Base-by-base conservation (phyloP, 768 basidiomycete species). In the Dioszegia hungarica region DNA sequence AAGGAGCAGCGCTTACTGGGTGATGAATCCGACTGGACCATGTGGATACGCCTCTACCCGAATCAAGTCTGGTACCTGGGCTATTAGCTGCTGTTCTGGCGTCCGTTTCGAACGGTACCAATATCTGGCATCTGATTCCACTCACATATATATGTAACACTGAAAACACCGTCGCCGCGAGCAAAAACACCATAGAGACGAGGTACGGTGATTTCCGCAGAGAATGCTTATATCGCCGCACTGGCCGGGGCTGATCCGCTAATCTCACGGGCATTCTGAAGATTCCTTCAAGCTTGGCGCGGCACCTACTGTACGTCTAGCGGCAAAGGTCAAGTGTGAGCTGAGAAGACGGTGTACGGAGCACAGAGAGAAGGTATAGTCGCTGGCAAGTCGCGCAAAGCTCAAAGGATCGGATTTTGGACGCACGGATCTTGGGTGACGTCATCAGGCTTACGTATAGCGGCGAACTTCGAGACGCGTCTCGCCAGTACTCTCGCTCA, bases 1-100 rank as follows among this genome's bases (percentile, higher is more conserved):
- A n/a, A n/a, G n/a, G n/a, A n/a, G n/a, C n/a, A n/a, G n/a, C n/a
- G 57, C 74, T 60, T 45, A 75, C 74, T 66, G 67, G 17, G 70
- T 73, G 56, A 74, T 70, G 36, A 73, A 73, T 25, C 63, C 58
- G 8, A 67, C 51, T 17, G 74, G 74, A 14, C 74, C 74, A 25
- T 70, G 70, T 44, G 58, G 62, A 14, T 28, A 31, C 8, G 56
- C 47, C 5, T 62, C 56, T 14, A 73, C 66, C 51, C 70, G 63
- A 27, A 75, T 69, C 29, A 74, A 44, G 34, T 72, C 64, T 15
- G 72, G 57, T 1, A 69, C 61, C 67, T 72, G 53, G 17, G 48
- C 15, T 33, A 38, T 56, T 34, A 56, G 54, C 33, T 34, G 43
- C 22, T 9, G 17, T 45, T 20, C 14, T 14, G 29, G 19, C 36